A percentile compares a stretch with the other conserved stretches of the same genome.
phyloP scores from a whole-genome alignment of 1,139 yeast species.

The Meyerozyma elateridarum region DNA sequence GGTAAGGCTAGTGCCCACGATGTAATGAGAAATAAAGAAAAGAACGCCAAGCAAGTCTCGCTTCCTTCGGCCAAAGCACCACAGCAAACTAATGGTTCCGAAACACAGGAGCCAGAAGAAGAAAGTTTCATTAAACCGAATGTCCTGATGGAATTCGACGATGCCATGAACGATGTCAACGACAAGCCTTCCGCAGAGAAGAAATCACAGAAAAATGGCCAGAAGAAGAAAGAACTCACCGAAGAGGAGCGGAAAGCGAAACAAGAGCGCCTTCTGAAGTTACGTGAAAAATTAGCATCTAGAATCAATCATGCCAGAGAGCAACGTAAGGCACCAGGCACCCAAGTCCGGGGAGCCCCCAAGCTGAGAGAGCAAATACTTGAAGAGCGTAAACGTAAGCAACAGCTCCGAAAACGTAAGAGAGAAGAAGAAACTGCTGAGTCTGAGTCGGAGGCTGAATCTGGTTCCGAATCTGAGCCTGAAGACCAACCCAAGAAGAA shows the following conservation, averaged over 20 bases:
- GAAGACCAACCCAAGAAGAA: slow-evolving; percentile 37
- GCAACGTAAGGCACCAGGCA: slow-evolving; percentile 88
- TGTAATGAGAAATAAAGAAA: slow-evolving; percentile 52
- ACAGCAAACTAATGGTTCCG: slow-evolving; percentile 13
- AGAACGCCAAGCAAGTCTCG: slow-evolving; percentile 53
- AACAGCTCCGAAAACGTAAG: slow-evolving; percentile 42
- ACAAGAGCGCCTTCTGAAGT: slow-evolving; percentile 54
- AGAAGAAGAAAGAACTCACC: slow-evolving; percentile 32
- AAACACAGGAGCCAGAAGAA: slow-evolving; percentile 14
- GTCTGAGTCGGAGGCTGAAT: slow-evolving; percentile 30
- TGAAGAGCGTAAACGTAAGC: slow-evolving; percentile 48
- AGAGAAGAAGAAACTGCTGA: slow-evolving; percentile 28
- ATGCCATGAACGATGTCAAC: slow-evolving; percentile 71
- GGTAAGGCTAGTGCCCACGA: slow-evolving; percentile 61
- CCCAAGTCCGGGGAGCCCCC: slow-evolving; percentile 75
- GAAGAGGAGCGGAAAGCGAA: slow-evolving; percentile 46
- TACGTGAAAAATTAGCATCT: slow-evolving; percentile 67
- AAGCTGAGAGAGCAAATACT: slow-evolving; percentile 72
- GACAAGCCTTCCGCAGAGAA: slow-evolving; percentile 13
- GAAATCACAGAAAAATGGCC: slow-evolving; percentile 17
- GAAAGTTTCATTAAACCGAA: slow-evolving; percentile 28
- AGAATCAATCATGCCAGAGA: slow-evolving; percentile 69
- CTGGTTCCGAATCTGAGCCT: slow-evolving; percentile 32
- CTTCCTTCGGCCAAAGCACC: slow-evolving; percentile 38
- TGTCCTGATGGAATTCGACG: slow-evolving; percentile 61